These are phyloP conservation scores for Pichia rugopelliculosa DNA, from an alignment of 805 yeast species.

Conservation along the genomic window DNA sequence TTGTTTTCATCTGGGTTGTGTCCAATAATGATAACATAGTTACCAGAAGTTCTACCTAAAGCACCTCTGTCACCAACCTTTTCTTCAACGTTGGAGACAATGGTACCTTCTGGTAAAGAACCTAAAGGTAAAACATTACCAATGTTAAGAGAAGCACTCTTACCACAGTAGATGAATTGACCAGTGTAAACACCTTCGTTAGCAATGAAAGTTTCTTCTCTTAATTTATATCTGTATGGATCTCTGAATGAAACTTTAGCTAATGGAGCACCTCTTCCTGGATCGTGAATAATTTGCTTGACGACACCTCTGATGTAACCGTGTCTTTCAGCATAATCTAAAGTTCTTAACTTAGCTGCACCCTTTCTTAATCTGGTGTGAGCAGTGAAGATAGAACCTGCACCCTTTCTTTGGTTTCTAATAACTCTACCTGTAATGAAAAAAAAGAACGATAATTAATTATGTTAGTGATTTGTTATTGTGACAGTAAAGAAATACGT, in stretches of 20 bases:
- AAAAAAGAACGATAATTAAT: too few relatives aligned
- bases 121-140: constrained; percentile 98
- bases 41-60: constrained; percentile 98
- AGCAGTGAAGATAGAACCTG: constrained; percentile 43
- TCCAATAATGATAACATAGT: constrained; percentile 97
- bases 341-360: constrained; percentile 99
- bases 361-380: constrained; percentile 99
- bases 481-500: too few relatives aligned
- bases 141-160: constrained; percentile 92
- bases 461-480: too few relatives aligned
- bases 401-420: too few relatives aligned
- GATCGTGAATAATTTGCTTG: constrained; percentile 97
- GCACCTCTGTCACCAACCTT: constrained; percentile 99
- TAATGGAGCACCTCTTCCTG: constrained; percentile 99
- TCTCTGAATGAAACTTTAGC: constrained; percentile 99
- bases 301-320: constrained; percentile 99
- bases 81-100: constrained; percentile 96
- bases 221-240: constrained; percentile 96
- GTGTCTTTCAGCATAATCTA: constrained; percentile 98
- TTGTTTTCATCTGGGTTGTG: constrained; percentile 99
- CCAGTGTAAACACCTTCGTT: constrained; percentile 99
- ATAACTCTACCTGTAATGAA: too few relatives aligned
- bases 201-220: constrained; percentile 98
- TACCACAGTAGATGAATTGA: constrained; percentile 98
- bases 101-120: constrained; percentile 98